Conservation (phyloP, 2,329 filamentous ascomycete genomes). For the Chrysosporium keratinophilum region DNA sequence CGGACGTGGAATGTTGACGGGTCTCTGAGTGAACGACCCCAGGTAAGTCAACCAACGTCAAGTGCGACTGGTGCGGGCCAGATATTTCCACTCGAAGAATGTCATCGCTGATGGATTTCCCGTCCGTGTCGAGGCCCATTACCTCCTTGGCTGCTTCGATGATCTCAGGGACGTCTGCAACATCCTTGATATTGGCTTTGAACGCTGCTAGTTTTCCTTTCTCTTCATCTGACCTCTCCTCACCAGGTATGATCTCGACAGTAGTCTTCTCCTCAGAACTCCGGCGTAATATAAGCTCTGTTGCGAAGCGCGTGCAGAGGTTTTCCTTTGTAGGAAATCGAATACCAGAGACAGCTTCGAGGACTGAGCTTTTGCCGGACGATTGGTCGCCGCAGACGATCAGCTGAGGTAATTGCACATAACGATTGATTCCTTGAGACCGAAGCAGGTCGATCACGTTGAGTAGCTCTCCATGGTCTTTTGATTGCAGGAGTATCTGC, state of each 20-base stretch:
- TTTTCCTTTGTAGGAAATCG: slow-evolving; percentile 22
- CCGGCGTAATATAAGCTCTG: slow-evolving; percentile 22
- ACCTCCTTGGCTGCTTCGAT: slow-evolving; percentile 11
- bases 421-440: slow-evolving; percentile 39
- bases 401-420: slow-evolving; percentile 29
- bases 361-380: slow-evolving; percentile 25
- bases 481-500: slow-evolving; percentile 18
- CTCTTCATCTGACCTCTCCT: slow-evolving; percentile 13
- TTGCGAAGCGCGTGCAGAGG: slow-evolving; percentile 27
- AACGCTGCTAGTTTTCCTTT: slow-evolving; percentile 16
- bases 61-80: slow-evolving; percentile 10
- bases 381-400: slow-evolving; percentile 27
- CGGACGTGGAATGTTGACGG: slow-evolving; percentile 13
- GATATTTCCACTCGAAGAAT: slow-evolving; percentile 14
- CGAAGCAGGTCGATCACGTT: slow-evolving; percentile 46
- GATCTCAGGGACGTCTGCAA: slow-evolving; percentile 7
- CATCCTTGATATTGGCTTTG: slow-evolving; percentile 4
- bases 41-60: slow-evolving; percentile 17
- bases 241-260: slow-evolving; percentile 19
- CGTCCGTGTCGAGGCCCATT: slow-evolving; percentile 14
- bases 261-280: slow-evolving; percentile 7
- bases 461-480: slow-evolving; percentile 41
- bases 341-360: slow-evolving; percentile 25
- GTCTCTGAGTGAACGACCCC: slow-evolving; percentile 14
- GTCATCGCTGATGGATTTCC: slow-evolving; percentile 9